Percentiles rank a stretch among this genome's conserved stretches.
Conservation (phyloP, 179 eudicot genomes). For the Spergularia azorica region DNA sequence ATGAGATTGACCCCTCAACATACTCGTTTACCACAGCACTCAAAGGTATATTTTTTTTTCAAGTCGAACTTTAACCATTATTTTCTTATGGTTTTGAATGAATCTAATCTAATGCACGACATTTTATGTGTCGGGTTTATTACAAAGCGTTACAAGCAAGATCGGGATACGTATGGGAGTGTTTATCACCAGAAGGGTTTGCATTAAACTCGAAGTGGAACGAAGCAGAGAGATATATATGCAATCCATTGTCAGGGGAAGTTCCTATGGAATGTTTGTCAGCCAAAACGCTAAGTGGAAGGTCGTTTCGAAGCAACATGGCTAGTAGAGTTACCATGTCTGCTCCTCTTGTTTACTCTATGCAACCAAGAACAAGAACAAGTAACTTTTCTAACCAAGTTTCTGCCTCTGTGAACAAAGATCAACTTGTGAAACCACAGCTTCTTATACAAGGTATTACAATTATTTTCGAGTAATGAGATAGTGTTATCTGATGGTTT, state of each 20-base stretch:
- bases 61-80: too few species aligned
- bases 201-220: slow-evolving; percentile 87
- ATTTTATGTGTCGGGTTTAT: too few species aligned
- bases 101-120: neutral
- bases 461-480: neutral
- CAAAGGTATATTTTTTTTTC: slow-evolving; percentile 52
- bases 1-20: slow-evolving; percentile 86
- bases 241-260: slow-evolving; percentile 87
- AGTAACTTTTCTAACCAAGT: neutral
- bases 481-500: too few species aligned
- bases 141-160: slow-evolving; percentile 74
- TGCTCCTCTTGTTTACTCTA: slow-evolving; percentile 78
- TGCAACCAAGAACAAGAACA: slow-evolving; percentile 24
- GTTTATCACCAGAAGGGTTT: slow-evolving; percentile 66
- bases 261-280: slow-evolving; percentile 95
- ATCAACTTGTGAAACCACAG: slow-evolving; percentile 23
- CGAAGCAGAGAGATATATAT: slow-evolving; percentile 91
- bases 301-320: slow-evolving; percentile 56
- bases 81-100: too few species aligned
- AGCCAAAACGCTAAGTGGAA: slow-evolving; percentile 69
- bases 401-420: slow-evolving; percentile 20
- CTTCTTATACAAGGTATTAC: slow-evolving; percentile 28
- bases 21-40: slow-evolving; percentile 92
- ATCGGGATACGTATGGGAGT: slow-evolving; percentile 74
- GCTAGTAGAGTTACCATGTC: slow-evolving; percentile 78